These are phyloP conservation scores for Naegleria gruberi DNA, from an alignment of 208 protist genomes.

Conservation along the genomic window DNA sequence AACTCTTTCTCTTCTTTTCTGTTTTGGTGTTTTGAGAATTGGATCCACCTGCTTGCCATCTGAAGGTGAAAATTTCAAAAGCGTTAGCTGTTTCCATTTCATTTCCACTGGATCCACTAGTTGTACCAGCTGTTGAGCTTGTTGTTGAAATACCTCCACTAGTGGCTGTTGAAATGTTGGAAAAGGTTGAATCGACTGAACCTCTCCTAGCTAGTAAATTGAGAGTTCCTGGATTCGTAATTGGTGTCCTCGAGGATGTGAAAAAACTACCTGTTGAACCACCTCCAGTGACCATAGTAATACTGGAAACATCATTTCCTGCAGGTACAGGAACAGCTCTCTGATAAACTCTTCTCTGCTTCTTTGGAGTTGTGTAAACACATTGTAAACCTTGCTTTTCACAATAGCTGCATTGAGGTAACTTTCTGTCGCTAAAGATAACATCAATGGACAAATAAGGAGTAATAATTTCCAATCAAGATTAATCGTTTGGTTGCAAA, in stretches of 20 bases:
- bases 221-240: neutral
- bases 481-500: neutral
- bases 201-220: neutral
- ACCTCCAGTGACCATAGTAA: neutral
- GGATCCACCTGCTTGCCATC: neutral
- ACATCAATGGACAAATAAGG: no score
- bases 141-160: no score
- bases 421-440: neutral
- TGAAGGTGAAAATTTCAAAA: neutral
- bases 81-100: neutral
- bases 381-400: neutral
- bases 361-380: neutral
- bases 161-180: neutral
- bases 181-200: neutral
- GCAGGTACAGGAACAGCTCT: neutral
- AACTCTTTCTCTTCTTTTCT: neutral
- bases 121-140: neutral
- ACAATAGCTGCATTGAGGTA: neutral
- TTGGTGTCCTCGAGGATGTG: neutral
- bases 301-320: neutral
- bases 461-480: no score
- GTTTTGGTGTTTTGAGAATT: neutral
- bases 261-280: neutral
- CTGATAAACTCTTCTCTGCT: neutral
- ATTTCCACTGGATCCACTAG: no score